Evolutionary conservation across 1,284 basidiomycete species (phyloP), one percentile per base, ranked within the genome.

Genomic region (Ceraceosorus guamensis): DNA sequence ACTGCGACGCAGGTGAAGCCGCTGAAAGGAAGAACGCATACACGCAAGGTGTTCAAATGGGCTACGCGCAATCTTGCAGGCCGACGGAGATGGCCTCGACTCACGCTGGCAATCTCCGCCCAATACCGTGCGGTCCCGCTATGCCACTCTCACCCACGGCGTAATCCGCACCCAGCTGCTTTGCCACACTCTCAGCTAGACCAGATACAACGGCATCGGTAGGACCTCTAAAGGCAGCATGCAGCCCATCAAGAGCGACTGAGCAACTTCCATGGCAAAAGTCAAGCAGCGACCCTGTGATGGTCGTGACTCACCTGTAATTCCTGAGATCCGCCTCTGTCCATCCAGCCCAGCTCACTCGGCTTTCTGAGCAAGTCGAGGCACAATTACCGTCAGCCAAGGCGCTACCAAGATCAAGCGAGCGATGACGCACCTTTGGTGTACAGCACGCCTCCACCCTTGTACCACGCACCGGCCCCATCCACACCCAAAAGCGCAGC

Each of bases 371-470:
- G 39, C 39, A 11, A 16, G 39, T 24, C 24, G 24, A 2, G 24
- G 24, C 24, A 24, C 24, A 24, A 3, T 24, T 3, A 3, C 24
- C 24, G 24, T 24, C 24, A 24, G 24, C 24, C 24, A 24, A 24
- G 24, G 24, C 24, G 24, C 24, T 24, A 24, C 24, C 24, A 24
- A 24, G 3, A 24, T 24, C 1, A 24, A 2, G 24, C 24, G 24
- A 24, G 24, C 1, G 24, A 24, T 24, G 24, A 24, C 24, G 24
- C 24, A 24, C 24, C 24, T 3, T 24, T 44, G 11, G 52, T 53
- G 35, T 53, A 53, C 14, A 53, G 44, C 18, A 53, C 52, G n/a
- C 45, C 43, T 6, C 52, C 52, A 7, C 52, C 52, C 31, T 46
- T 45, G 32, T 53, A 53, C 52, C 52, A 53, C 24, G 14, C 16